Percentiles rank a stretch among this genome's conserved stretches.
Evolutionary conservation across 2,329 filamentous ascomycete genomes (phyloP).

Genomic region (Neonectria punicea): DNA sequence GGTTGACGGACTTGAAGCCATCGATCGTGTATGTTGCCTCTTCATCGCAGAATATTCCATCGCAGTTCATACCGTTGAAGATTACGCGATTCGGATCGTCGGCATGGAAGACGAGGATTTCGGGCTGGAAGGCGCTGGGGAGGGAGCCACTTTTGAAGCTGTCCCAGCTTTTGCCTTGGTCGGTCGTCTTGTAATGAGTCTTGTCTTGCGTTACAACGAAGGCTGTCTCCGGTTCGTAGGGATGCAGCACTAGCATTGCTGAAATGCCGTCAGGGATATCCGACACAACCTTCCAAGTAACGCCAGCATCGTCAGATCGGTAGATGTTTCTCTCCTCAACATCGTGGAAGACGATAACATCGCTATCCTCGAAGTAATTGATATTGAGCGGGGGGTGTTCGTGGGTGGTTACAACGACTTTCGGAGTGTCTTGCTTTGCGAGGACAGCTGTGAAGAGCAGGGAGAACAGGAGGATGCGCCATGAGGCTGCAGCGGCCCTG

Average conservation of each 20-base stretch:
- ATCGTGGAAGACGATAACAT: conserved; percentile 82
- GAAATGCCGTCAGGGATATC: conserved; percentile 72
- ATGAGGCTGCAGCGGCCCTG: conserved; percentile 57
- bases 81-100: conserved; percentile 85
- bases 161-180: conserved; percentile 85
- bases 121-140: conserved; percentile 63
- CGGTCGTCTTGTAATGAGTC: conserved; percentile 83
- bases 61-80: conserved; percentile 80
- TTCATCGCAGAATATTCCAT: conserved; percentile 71
- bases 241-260: conserved; percentile 76
- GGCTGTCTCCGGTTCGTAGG: conserved; percentile 80
- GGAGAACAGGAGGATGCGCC: conserved; percentile 64
- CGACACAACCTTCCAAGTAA: conserved; percentile 75
- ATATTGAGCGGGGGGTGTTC: conserved; percentile 73
- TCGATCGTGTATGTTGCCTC: conserved; percentile 81
- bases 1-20: conserved; percentile 78
- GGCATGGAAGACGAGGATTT: conserved; percentile 81
- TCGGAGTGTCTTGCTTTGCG: conserved; percentile 73
- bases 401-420: conserved; percentile 73
- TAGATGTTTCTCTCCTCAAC: conserved; percentile 71
- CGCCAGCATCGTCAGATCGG: conserved; percentile 84
- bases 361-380: conserved; percentile 91
- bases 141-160: conserved; percentile 72
- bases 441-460: conserved; percentile 52
- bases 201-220: conserved; percentile 78